Evolutionary conservation across 345 rosid species (phyloP), one percentile per base, ranked within the genome.

Genomic region (Moricandia arvensis): DNA sequence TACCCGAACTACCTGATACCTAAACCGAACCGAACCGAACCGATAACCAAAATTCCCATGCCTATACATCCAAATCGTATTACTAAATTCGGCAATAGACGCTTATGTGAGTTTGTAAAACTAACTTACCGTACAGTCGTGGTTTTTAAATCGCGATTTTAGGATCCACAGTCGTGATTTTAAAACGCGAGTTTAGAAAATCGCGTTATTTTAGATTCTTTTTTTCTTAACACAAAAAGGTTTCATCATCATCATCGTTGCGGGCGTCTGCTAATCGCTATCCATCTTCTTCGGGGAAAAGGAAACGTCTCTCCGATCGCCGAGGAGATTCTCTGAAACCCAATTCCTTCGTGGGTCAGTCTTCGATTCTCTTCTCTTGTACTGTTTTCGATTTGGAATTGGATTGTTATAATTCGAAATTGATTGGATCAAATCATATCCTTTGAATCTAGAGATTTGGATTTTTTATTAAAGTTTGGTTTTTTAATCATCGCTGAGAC

Each of bases 331-430:
- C n/a, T n/a, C 58, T 71, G 5, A 38, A 55, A 21, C 16, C 54
- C 1, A 59, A 63, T 27, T 38, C 41, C 33, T 61, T 68, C 63
- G 5, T 24, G 13, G 63, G 21, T 75, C 63, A 37, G 34, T 58
- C 72, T 41, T 57, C 61, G 76, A 65, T 71, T 35, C 37, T 7
- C 1, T 9, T 54, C 24, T 29, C 54, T 66, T 37, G 7, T 59
- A 21, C 7, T 61, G 7, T 78, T 66, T 51, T 71, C 33, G 49
- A 62, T 62, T 69, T 70, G 66, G 59, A 12, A 15, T 59, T 34
- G 0, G 68, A 57, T 57, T 55, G 30, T 3, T 41, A 13, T 1
- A 65, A 54, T 69, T 71, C 13, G 9, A 64, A 24, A 29, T 53
- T 34, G 67, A 21, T 77, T 33, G 33, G 35, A 43, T 57, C 61